Conservation (phyloP, 1,284 basidiomycete genomes). For the Vanrija sp. region DNA sequence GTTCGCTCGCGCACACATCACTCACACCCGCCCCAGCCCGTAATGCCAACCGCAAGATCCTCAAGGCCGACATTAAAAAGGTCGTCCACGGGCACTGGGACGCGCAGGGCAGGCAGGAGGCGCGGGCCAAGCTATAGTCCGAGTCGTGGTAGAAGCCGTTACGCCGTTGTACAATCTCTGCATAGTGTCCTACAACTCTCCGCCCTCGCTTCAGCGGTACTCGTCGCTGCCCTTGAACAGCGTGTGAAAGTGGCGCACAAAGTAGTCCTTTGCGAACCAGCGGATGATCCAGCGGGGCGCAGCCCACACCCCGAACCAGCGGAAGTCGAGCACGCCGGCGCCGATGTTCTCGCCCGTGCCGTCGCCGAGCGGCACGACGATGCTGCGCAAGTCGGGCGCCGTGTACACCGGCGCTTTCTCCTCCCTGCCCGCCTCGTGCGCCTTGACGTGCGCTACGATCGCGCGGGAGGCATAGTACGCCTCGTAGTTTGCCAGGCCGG, state of each 20-base stretch:
- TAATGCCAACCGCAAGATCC: conserved; percentile 19
- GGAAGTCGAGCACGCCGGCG: conserved; percentile 1
- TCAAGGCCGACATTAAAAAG: conserved; percentile 18
- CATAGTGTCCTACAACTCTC: too few relatives aligned
- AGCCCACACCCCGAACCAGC: conserved; percentile 4
- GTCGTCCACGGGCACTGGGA: conserved; percentile 12
- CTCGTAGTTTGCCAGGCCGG: conserved; percentile 1
- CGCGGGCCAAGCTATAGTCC: conserved; percentile 3
- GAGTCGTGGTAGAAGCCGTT: not conserved
- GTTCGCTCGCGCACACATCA: too few relatives aligned
- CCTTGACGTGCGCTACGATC: not conserved
- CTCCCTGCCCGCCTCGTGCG: not conserved
- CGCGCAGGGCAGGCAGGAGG: not conserved
- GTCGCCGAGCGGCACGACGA: conserved; percentile 8
- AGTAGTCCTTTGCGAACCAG: conserved; percentile 11
- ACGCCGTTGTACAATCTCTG: too few relatives aligned
- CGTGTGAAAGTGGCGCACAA: not conserved
- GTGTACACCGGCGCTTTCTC: not conserved
- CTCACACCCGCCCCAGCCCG: conserved; percentile 1
- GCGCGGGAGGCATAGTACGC: not conserved
- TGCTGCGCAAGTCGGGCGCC: not conserved
- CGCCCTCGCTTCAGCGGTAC: not conserved
- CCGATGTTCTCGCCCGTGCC: conserved; percentile 4
- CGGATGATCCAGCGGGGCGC: conserved; percentile 6
- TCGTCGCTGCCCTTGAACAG: not conserved